These are phyloP conservation scores for Plasmodium cynomolgi DNA, from an alignment of 169 alveolate species.

Conservation along the genomic window DNA sequence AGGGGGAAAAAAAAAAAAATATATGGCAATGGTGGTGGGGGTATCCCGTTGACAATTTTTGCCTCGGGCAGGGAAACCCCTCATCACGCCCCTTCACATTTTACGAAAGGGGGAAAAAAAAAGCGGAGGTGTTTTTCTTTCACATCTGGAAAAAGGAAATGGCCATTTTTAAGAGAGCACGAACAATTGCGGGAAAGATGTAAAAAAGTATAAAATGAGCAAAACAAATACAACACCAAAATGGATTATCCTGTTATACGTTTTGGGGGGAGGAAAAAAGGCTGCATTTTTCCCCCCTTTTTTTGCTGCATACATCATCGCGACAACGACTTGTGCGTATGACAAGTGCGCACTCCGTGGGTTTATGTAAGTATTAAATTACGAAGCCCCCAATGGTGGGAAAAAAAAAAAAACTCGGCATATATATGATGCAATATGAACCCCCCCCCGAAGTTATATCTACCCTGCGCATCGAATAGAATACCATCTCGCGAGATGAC, in stretches of 20 bases:
- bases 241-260: background rate
- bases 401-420: background rate
- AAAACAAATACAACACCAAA: background rate
- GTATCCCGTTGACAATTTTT: background rate
- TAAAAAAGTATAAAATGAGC: background rate
- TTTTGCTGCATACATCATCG: background rate
- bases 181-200: background rate
- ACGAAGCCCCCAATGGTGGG: background rate
- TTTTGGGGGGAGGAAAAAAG: background rate
- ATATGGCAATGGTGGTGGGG: background rate
- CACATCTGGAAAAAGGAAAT: background rate
- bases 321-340: background rate
- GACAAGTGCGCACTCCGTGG: background rate
- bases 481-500: background rate
- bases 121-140: background rate
- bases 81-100: background rate
- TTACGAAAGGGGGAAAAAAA: background rate
- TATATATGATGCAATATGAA: background rate
- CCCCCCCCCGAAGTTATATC: background rate
- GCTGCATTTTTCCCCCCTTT: background rate
- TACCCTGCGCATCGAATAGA: background rate
- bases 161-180: background rate
- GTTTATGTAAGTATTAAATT: too few species aligned
- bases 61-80: background rate
- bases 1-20: background rate